phyloP scores from a whole-genome alignment of 192 early-diverging fungal species.

The Gryganskiella cystojenkinii region DNA sequence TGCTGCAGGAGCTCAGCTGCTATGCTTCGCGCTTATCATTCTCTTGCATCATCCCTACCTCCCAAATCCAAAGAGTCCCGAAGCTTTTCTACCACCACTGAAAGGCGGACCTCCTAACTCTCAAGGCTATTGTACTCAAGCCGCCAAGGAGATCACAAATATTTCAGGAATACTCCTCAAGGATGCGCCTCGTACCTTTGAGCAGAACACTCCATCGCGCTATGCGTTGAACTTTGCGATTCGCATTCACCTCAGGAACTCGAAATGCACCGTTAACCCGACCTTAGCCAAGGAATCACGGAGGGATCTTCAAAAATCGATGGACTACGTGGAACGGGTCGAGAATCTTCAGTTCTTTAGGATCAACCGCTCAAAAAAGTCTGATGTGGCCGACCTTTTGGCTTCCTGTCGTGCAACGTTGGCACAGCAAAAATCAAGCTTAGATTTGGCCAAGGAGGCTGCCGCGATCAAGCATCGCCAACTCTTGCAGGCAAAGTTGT shows the following conservation, averaged over 20 bases:
- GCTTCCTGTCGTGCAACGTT: constrained; percentile 43
- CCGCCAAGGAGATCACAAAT: constrained; percentile 50
- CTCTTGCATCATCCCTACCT: constrained; percentile 45
- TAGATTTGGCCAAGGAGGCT: constrained; percentile 48
- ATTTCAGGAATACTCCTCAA: constrained; percentile 36
- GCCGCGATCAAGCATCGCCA: constrained; percentile 38
- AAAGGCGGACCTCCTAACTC: constrained; percentile 27
- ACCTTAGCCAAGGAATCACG: constrained; percentile 37
- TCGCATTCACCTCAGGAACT: constrained; percentile 46
- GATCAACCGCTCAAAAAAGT: constrained; percentile 43
- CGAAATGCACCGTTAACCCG: constrained; percentile 29
- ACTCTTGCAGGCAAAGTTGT: constrained; percentile 22
- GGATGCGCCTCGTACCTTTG: constrained; percentile 39
- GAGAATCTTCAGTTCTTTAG: constrained; percentile 48
- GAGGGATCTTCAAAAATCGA: constrained; percentile 44
- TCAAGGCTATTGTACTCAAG: constrained; percentile 49
- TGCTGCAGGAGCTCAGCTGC: constrained; percentile 38
- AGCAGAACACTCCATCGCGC: constrained; percentile 42
- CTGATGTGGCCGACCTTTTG: constrained; percentile 37
- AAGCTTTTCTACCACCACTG: constrained; percentile 30
- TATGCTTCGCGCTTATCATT: constrained; percentile 49
- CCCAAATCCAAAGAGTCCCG: constrained; percentile 46
- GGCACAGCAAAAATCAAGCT: constrained; percentile 43
- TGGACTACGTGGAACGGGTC: constrained; percentile 46
- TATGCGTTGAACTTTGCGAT: constrained; percentile 49